Base-by-base conservation (phyloP, 257 asterid species). In the Solanum sitiens region DNA sequence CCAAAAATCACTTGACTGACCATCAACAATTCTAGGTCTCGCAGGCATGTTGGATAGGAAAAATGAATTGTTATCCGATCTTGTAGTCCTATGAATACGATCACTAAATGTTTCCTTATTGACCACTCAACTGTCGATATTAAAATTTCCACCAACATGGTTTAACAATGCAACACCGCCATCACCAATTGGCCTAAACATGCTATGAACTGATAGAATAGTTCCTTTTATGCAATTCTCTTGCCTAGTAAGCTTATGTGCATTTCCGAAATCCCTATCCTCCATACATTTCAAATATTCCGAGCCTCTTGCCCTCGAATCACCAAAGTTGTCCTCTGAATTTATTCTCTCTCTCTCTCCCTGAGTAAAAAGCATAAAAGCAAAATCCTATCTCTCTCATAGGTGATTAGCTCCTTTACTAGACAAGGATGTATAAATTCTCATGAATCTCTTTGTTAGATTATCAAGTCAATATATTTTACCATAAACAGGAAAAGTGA, bases 171-270 rank as follows among this genome's bases (percentile, higher is more conserved):
- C 94, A 87, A 97, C 98, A 79, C 92, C 93, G 27, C 98, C 98
- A 87, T 95, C 98, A 44, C 98, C 99, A 73, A 95, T 89, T 1
- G 99, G 99, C 92, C 98, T 92, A 80, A 97, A 97, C 18, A 98
- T 63, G 71, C 11, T 59, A 20, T 20, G 25, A 59, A 59, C 25
- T 59, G 67, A 59, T 20, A 0, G 8, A 32, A 20, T 71, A 1
- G 94, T 89, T 86, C 86, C 91, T 8, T 98, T 92, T 56, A 10
- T 25, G 10, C 37, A 32, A 37, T 96, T 93, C 90, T 94, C 98
- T 0, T 97, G 95, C 73, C 84, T 91, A 23, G 98, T 92, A 37
- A 89, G 87, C 90, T 88, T 91, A 30, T 89, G 94, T 6, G 80
- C 91, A 86, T 90, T 91, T 75, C 30, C 30, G 30, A 27, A 1